phyloP scores from a whole-genome alignment of 305 asterid genomes.

The Fraxinus xanthoxyloides region DNA sequence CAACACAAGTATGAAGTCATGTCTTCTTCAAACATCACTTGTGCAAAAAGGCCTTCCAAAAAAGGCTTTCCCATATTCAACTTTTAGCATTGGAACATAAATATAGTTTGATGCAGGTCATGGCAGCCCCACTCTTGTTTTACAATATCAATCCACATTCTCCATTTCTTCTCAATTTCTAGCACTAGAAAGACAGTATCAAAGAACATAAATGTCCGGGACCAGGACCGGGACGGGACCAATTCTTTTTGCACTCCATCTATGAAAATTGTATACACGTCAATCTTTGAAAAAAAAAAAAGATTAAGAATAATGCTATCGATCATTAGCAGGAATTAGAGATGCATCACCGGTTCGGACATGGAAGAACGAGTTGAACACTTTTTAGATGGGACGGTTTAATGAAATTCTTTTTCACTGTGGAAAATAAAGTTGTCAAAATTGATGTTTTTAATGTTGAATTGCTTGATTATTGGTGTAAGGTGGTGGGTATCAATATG shows the following conservation, averaged over 20 bases:
- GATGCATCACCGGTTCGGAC: too few species aligned
- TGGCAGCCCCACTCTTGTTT: not conserved
- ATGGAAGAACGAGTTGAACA: too few species aligned
- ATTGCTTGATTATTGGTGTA: slow-evolving; percentile 43
- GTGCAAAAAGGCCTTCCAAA: slow-evolving; percentile 18
- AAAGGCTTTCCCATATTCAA: not conserved
- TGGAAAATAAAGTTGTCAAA: slow-evolving; percentile 23
- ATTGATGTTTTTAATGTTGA: slow-evolving; percentile 17
- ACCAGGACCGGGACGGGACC: too few species aligned
- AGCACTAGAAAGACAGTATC: too few species aligned
- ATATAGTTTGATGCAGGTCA: not conserved
- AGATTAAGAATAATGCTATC: too few species aligned
- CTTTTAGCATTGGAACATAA: slow-evolving; percentile 13
- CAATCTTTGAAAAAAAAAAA: too few species aligned
- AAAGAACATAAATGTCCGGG: too few species aligned
- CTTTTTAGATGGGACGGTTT: too few species aligned
- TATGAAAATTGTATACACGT: not conserved
- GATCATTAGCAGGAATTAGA: too few species aligned
- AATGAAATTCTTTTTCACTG: too few species aligned
- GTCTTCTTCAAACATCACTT: slow-evolving; percentile 15
- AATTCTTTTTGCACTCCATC: too few species aligned
- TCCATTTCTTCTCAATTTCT: not conserved
- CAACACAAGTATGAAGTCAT: not conserved
- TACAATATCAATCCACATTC: not conserved
- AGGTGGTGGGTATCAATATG: slow-evolving; percentile 45